Conservation (phyloP, 2,329 filamentous ascomycete genomes). For the Setomelanomma holmii region DNA sequence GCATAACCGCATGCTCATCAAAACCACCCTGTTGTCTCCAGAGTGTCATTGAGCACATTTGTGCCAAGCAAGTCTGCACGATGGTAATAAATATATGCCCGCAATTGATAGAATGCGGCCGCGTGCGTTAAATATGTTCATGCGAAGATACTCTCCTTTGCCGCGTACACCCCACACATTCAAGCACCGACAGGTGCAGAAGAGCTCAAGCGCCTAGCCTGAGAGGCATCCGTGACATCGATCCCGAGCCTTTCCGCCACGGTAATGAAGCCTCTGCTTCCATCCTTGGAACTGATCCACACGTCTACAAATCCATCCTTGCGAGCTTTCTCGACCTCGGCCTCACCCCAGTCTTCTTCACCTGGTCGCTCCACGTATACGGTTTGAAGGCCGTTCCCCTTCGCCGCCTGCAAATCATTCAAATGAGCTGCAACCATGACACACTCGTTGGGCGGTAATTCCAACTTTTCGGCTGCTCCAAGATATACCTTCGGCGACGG, state of each 20-base stretch:
- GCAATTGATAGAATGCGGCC: too few relatives aligned
- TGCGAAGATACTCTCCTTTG: too few relatives aligned
- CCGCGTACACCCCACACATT: background rate
- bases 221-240: constrained; percentile 8
- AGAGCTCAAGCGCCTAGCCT: constrained; percentile 20
- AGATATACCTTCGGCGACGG: constrained; percentile 72
- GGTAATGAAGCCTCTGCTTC: constrained; percentile 58
- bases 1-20: too few relatives aligned
- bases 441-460: constrained; percentile 65
- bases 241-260: constrained; percentile 52
- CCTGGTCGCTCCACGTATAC: constrained; percentile 73
- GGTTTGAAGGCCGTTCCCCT: constrained; percentile 68
- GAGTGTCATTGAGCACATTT: too few relatives aligned
- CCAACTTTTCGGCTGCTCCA: constrained; percentile 68
- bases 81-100: too few relatives aligned
- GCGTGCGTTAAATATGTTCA: too few relatives aligned
- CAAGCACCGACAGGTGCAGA: constrained; percentile 11
- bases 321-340: constrained; percentile 60
- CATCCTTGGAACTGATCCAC: constrained; percentile 52
- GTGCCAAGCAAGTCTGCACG: too few relatives aligned
- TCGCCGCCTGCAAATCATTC: constrained; percentile 71
- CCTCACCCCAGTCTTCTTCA: constrained; percentile 69
- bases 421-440: constrained; percentile 82
- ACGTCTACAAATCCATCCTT: constrained; percentile 69
- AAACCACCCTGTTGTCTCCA: too few relatives aligned